Evolutionary conservation across 2,329 filamentous ascomycete genomes (phyloP).

Genomic region (Fusarium nisikadoi): DNA sequence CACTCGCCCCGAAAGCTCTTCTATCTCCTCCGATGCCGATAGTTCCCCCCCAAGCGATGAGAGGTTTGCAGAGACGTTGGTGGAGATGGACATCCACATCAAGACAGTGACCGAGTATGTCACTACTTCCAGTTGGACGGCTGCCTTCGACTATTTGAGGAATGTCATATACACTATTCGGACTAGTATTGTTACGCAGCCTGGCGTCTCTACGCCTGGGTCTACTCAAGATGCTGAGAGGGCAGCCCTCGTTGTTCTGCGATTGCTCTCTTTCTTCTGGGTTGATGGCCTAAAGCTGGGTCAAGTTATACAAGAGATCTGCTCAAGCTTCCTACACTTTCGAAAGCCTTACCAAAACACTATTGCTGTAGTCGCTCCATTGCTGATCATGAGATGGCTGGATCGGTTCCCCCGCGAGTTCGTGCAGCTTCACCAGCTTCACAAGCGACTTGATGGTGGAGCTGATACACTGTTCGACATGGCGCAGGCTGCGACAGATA

Average conservation of each 20-base stretch:
- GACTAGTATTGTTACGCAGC: slow-evolving; percentile 54
- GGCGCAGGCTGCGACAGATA: slow-evolving; percentile 70
- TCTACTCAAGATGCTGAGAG: slow-evolving; percentile 62
- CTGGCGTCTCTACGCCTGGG: slow-evolving; percentile 49
- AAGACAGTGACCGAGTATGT: slow-evolving; percentile 70
- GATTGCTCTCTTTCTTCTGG: slow-evolving; percentile 72
- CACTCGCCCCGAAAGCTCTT: slow-evolving; percentile 42
- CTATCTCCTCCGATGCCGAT: slow-evolving; percentile 27
- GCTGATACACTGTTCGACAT: slow-evolving; percentile 77
- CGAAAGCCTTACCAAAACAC: slow-evolving; percentile 72
- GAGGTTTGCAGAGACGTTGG: slow-evolving; percentile 49
- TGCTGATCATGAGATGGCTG: slow-evolving; percentile 73
- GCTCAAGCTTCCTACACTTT: slow-evolving; percentile 74
- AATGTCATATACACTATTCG: slow-evolving; percentile 63
- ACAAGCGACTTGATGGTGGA: slow-evolving; percentile 71
- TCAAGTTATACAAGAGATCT: slow-evolving; percentile 72
- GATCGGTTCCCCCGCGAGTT: slow-evolving; percentile 74
- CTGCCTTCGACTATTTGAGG: slow-evolving; percentile 68
- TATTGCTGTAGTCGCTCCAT: slow-evolving; percentile 69
- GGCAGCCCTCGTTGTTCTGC: slow-evolving; percentile 63
- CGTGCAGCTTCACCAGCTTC: slow-evolving; percentile 68
- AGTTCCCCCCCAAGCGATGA: slow-evolving; percentile 36
- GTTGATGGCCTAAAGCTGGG: slow-evolving; percentile 71
- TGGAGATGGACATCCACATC: slow-evolving; percentile 64
- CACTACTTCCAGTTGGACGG: slow-evolving; percentile 71